Percentiles rank a stretch among this genome's conserved stretches.
These are phyloP conservation scores for Zoysia pacifica DNA, from an alignment of 176 grass and related monocot species.

Conservation along the genomic window DNA sequence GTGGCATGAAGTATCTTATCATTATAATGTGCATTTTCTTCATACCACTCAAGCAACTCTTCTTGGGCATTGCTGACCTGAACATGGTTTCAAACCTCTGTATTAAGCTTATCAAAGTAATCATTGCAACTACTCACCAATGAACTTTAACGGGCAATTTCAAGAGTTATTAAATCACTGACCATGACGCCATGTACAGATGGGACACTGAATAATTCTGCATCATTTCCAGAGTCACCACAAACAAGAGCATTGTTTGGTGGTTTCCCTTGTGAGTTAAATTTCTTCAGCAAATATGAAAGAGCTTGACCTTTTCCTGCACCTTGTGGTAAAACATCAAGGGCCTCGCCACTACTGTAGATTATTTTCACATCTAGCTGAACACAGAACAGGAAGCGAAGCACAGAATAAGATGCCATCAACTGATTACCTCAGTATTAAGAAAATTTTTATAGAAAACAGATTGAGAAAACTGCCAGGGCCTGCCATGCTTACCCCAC, in stretches of 20 bases:
- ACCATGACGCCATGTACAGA: slow-evolving; percentile 86
- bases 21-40: slow-evolving; percentile 63
- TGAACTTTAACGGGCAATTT: slow-evolving; percentile 24
- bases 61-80: slow-evolving; percentile 91
- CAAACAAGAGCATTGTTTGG: slow-evolving; percentile 85
- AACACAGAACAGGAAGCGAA: slow-evolving; percentile 21
- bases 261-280: slow-evolving; percentile 55
- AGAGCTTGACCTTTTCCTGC: slow-evolving; percentile 95
- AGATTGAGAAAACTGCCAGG: background rate
- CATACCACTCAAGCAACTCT: slow-evolving; percentile 84
- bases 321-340: slow-evolving; percentile 74
- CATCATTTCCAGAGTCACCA: slow-evolving; percentile 90
- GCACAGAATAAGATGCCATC: slow-evolving; percentile 1
- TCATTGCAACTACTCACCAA: background rate
- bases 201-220: slow-evolving; percentile 81
- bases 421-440: background rate
- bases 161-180: slow-evolving; percentile 29
- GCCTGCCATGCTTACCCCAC: slow-evolving; percentile 42
- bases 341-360: slow-evolving; percentile 72
- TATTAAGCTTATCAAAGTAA: slow-evolving; percentile 33
- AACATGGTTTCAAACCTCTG: slow-evolving; percentile 44
- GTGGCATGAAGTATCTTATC: slow-evolving; percentile 72
- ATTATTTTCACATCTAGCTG: slow-evolving; percentile 96
- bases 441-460: background rate
- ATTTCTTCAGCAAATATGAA: slow-evolving; percentile 77